Conservation (phyloP, 495 filamentous ascomycete genomes). For the Daldinia grandis region DNA sequence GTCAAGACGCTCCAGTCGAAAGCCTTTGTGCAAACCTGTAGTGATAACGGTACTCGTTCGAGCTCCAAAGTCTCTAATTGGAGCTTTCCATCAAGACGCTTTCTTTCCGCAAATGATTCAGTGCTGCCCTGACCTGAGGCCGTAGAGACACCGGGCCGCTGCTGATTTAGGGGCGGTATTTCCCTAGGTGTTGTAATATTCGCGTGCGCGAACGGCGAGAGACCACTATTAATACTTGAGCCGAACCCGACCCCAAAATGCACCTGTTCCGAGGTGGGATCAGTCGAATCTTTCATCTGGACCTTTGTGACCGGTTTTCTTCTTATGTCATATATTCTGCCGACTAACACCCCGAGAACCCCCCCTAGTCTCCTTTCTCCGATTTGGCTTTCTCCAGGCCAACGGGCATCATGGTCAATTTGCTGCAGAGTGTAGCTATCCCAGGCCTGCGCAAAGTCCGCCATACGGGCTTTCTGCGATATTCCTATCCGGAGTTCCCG, state of each 20-base stretch:
- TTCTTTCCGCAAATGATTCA: slow-evolving; percentile 13
- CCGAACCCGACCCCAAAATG: slow-evolving; percentile 31
- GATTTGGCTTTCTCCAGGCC: slow-evolving; percentile 60
- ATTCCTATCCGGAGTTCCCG: slow-evolving; percentile 84
- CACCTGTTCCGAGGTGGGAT: slow-evolving; percentile 2
- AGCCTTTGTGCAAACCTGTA: slow-evolving; percentile 71
- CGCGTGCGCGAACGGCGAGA: background rate
- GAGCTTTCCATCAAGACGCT: slow-evolving; percentile 61
- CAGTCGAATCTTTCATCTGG: slow-evolving; percentile 6
- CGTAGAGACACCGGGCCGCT: background rate
- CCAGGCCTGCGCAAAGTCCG: slow-evolving; percentile 69
- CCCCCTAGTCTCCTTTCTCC: slow-evolving; percentile 67
- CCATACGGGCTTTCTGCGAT: slow-evolving; percentile 63
- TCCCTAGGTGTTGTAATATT: slow-evolving; percentile 4
- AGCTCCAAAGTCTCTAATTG: slow-evolving; percentile 80
- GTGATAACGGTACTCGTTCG: slow-evolving; percentile 79
- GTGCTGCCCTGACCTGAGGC: background rate
- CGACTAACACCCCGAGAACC: slow-evolving; percentile 74
- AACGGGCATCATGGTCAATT: slow-evolving; percentile 62
- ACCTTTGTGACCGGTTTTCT: slow-evolving; percentile 24
- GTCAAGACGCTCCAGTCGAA: slow-evolving; percentile 83
- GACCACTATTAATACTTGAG: slow-evolving; percentile 13
- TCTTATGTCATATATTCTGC: slow-evolving; percentile 69
- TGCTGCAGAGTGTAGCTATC: slow-evolving; percentile 65
- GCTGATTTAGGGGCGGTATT: slow-evolving; percentile 15